Base-by-base conservation (phyloP, 164 flowering plant genomes). In the Euptelea pleiosperma region DNA sequence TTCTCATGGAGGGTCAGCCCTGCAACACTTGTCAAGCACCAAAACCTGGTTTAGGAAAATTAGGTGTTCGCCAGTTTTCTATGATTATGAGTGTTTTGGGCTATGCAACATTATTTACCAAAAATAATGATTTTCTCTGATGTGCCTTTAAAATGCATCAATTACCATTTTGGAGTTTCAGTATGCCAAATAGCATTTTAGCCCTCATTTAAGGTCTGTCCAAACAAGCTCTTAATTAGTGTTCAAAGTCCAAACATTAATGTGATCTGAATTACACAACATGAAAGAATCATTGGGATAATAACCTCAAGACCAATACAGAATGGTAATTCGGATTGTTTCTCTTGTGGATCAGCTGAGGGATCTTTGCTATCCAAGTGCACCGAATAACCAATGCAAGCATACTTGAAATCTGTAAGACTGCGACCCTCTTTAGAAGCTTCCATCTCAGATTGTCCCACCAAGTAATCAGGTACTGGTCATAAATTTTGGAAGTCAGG, bases 301-400 rank as follows among this genome's bases (percentile, higher is more conserved):
- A 29, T 55, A 56, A 87, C 91, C 89, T 84, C 87, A 58, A 87
- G 47, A 22, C 95, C 91, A 36, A 79, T 57, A 60, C 89, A 87
- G 37, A 74, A 73, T 4, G 89, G 95, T 46, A 87, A 53, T 59
- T 78, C 76, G 1, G 75, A 67, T 45, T 52, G 69, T 9, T 61
- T 63, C 43, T 53, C 74, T 49, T 57, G 69, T 25, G 19, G 69
- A 62, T 66, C 68, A 21, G 42, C 16, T 12, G 73, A 15, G 28
- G 54, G 51, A 28, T 68, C 64, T 57, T 82, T 77, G 24, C 48
- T 57, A 53, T 67, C 79, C 30, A 66, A 36, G 68, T 77, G 77
- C 28, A 81, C 70, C 11, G 95, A 87, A 69, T 84, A 84, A 49
- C 91, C 91, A 64, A 75, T 67, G 62, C 91, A 87, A 14, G 63